Evolutionary conservation across 2,329 filamentous ascomycete species (phyloP).

Genomic region (Conoideocrella luteorostrata): DNA sequence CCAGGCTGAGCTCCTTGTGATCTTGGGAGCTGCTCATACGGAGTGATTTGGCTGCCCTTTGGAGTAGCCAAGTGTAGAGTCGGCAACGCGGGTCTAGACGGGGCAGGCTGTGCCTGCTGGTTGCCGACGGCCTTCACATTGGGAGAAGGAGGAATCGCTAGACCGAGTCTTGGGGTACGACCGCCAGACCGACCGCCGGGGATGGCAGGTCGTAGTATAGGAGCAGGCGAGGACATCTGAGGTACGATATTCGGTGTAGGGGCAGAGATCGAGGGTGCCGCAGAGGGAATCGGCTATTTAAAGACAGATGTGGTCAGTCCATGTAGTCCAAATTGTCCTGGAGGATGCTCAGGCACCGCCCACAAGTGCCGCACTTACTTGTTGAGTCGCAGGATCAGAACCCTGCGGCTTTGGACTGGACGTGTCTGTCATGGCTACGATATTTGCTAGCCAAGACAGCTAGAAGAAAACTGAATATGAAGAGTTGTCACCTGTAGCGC

Average conservation of each 20-base stretch:
- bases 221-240: conserved; percentile 69
- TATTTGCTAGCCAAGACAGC: conserved; percentile 12
- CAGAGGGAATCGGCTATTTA: conserved; percentile 15
- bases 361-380: conserved; percentile 12
- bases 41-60: conserved; percentile 69
- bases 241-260: conserved; percentile 34
- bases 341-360: not conserved
- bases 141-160: conserved; percentile 85
- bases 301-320: conserved; percentile 4
- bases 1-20: conserved; percentile 48
- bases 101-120: conserved; percentile 28
- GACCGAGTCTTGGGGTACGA: conserved; percentile 70
- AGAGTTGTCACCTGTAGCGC: conserved; percentile 5
- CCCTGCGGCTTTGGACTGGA: conserved; percentile 16
- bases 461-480: conserved; percentile 4
- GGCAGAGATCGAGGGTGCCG: conserved; percentile 20
- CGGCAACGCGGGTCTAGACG: conserved; percentile 54
- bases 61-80: conserved; percentile 81
- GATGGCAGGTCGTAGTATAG: conserved; percentile 76
- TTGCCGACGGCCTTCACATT: conserved; percentile 69
- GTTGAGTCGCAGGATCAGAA: conserved; percentile 12
- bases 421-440: conserved; percentile 20
- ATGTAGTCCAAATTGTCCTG: not conserved
- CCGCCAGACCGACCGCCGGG: conserved; percentile 61
- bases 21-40: conserved; percentile 58